Base-by-base conservation (phyloP, 2,329 filamentous ascomycete species). In the Cercospora berteroae region DNA sequence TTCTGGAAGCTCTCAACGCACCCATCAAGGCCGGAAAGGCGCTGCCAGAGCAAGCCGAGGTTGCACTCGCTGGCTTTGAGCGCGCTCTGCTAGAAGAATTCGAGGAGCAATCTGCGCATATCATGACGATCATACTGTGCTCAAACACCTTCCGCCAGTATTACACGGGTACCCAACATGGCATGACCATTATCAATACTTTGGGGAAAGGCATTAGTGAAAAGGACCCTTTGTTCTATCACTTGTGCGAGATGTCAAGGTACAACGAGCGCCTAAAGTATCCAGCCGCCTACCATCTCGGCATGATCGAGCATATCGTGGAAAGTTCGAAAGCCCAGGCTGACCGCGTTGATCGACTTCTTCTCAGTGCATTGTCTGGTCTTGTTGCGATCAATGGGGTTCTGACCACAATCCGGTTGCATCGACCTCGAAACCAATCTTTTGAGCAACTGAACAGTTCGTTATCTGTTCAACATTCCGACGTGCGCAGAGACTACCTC, bases 331-430 rank as follows among this genome's bases (percentile, higher is more conserved):
- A 18, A 20, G 27, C 23, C 2, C 39, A 60, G 31, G 52, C 60
- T 4, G 16, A 13, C 13, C 50, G 60, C 16, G 29, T 67, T 9
- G 39, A 60, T 23, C 42, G n/a, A n/a, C 10, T 55, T 1, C 18
- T 67, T n/a, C 12, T n/a, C n/a, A n/a, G 20, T 6, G 12, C 25
- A 9, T 16, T 67, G 5, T 64, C 60, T 2, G 58, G 63, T 12
- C 42, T 68, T 39, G 39, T 52, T 1, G 58, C 60, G 6, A 48
- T 68, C 16, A 59, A 60, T 18, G 31, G 60, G 20, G 55, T 50
- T 1, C 33, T 68, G 7, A 64, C 55, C 2, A 13, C 29, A 1
- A 23, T 68, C 12, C 56, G 36, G 3, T n/a, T 50, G 5, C 63
- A 63, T 7, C 27, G 67, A 1, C 63, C 67, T 18, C 65, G 55